Percentiles rank a stretch among this genome's conserved stretches.
phyloP scores from a whole-genome alignment of 2,329 filamentous ascomycete genomes.

The Helotiales sp. region DNA sequence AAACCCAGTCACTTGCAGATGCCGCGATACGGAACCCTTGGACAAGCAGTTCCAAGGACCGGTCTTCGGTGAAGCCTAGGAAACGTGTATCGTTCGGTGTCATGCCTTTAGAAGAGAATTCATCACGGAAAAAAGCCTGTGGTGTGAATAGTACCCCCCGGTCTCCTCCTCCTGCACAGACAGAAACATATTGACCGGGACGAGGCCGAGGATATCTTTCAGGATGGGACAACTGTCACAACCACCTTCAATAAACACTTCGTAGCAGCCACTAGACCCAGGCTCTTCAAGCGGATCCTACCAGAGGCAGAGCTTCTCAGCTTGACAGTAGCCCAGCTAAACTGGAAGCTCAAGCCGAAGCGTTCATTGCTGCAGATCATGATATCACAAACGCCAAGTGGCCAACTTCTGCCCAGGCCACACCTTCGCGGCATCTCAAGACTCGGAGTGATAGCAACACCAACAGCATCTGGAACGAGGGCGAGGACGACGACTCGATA shows the following conservation, averaged over 20 bases:
- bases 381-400: slow-evolving; percentile 27
- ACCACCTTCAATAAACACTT: slow-evolving; percentile 32
- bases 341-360: slow-evolving; percentile 53
- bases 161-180: slow-evolving; percentile 34
- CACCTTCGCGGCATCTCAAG: slow-evolving; percentile 49
- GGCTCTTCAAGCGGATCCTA: slow-evolving; percentile 27
- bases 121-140: not conserved
- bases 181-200: slow-evolving; percentile 13
- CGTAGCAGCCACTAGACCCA: slow-evolving; percentile 14
- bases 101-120: slow-evolving; percentile 17
- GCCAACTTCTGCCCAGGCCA: not conserved
- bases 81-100: slow-evolving; percentile 42
- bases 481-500: slow-evolving; percentile 1
- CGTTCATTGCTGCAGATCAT: slow-evolving; percentile 53
- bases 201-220: slow-evolving; percentile 24
- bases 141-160: not conserved
- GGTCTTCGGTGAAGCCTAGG: slow-evolving; percentile 21
- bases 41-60: slow-evolving; percentile 28
- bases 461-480: slow-evolving; percentile 22
- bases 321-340: slow-evolving; percentile 47
- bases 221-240: slow-evolving; percentile 27
- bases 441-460: slow-evolving; percentile 48
- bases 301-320: slow-evolving; percentile 18
- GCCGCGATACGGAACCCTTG: slow-evolving; percentile 39
- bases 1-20: slow-evolving; percentile 36